phyloP scores from a whole-genome alignment of 305 asterid species.

The Fraxinus paxiana region DNA sequence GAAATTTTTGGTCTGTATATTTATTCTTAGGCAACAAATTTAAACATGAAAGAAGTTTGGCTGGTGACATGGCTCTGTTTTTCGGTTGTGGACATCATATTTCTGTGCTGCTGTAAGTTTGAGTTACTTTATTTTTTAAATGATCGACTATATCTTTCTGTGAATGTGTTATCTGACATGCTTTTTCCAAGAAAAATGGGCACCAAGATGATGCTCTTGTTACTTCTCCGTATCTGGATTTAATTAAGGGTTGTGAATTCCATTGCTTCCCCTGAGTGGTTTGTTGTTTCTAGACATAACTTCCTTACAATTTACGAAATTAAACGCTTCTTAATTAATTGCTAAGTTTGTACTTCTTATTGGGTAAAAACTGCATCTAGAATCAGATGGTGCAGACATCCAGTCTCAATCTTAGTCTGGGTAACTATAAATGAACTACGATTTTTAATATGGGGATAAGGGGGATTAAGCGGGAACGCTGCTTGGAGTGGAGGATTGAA shows the following conservation, averaged over 20 bases:
- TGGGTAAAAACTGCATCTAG: background rate
- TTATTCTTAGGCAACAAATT: conserved; percentile 9
- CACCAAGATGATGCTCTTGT: background rate
- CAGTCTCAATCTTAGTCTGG: background rate
- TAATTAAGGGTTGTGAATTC: conserved; percentile 16
- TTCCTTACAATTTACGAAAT: conserved; percentile 1
- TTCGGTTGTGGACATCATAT: background rate
- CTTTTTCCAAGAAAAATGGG: background rate
- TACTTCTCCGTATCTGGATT: background rate
- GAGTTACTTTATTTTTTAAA: background rate
- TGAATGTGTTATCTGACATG: conserved; percentile 7
- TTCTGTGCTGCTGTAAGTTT: background rate
- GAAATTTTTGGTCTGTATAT: background rate
- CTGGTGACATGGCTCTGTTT: conserved; percentile 12
- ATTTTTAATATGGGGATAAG: conserved; percentile 2
- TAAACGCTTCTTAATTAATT: background rate
- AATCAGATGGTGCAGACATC: background rate
- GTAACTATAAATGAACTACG: background rate
- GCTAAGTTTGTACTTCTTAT: background rate
- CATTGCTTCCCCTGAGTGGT: conserved; percentile 2
- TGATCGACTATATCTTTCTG: conserved; percentile 2
- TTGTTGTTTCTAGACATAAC: background rate
- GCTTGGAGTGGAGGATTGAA: background rate
- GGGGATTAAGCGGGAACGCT: background rate
- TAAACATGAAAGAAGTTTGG: conserved; percentile 11